A percentile compares a stretch with the other conserved stretches of the same genome.
Evolutionary conservation across 805 yeast genomes (phyloP).

Genomic region (Maudiozyma serrabonitensis): DNA sequence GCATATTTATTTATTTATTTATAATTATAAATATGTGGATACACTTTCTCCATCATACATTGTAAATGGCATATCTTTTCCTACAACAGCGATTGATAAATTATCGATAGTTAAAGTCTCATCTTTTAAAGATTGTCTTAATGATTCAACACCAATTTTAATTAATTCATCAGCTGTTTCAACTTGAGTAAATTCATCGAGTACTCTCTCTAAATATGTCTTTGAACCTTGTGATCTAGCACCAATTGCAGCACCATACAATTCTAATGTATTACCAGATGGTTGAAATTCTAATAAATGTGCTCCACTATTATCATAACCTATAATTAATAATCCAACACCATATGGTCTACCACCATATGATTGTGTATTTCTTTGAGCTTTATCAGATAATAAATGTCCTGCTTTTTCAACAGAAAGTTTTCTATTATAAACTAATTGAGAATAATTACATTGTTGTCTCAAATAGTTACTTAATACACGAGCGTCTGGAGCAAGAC

Average conservation of each 20-base stretch:
- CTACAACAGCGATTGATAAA: conserved; percentile 90
- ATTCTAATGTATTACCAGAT: conserved; percentile 85
- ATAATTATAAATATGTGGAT: conserved; percentile 25
- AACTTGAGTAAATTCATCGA: conserved; percentile 53
- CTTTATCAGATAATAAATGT: conserved; percentile 83
- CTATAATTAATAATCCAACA: conserved; percentile 84
- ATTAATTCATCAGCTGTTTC: conserved; percentile 59
- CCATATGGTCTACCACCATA: conserved; percentile 98
- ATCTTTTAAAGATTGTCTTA: conserved; percentile 92
- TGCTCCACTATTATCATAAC: conserved; percentile 89
- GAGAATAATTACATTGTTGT: conserved; percentile 83
- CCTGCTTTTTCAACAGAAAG: conserved; percentile 78
- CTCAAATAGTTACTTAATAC: conserved; percentile 82
- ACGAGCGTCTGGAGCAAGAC: conserved; percentile 96
- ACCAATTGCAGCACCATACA: conserved; percentile 91
- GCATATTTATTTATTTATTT: neutral
- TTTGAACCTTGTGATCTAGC: conserved; percentile 98
- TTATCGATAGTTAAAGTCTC: conserved; percentile 77
- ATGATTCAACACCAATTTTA: conserved; percentile 77
- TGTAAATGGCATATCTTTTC: conserved; percentile 63
- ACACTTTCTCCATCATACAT: conserved; percentile 83
- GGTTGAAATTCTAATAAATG: conserved; percentile 94
- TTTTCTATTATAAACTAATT: conserved; percentile 77
- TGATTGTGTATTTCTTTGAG: conserved; percentile 91
- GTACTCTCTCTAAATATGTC: conserved; percentile 84